Percentiles rank a stretch among this genome's conserved stretches.
These are phyloP conservation scores for Solanum paucissectum DNA, from an alignment of 257 asterid genomes.

Conservation along the genomic window DNA sequence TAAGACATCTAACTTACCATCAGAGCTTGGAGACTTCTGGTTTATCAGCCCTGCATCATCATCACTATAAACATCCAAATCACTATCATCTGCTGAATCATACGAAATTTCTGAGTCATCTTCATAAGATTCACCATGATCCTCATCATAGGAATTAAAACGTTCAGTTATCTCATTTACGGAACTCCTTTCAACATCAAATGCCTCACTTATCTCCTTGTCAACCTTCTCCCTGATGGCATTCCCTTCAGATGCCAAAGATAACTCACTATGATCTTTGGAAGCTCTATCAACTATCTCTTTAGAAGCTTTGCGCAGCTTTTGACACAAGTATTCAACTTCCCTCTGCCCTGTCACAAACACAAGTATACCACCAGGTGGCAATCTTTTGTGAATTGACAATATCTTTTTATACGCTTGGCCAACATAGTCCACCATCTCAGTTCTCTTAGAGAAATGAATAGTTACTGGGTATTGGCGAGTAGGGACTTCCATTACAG, in stretches of 20 bases:
- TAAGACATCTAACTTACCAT: slow-evolving; percentile 26
- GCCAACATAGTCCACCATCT: slow-evolving; percentile 68
- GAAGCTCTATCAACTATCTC: slow-evolving; percentile 27
- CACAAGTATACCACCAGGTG: slow-evolving; percentile 92
- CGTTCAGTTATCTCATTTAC: slow-evolving; percentile 57
- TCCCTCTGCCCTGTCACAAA: slow-evolving; percentile 94
- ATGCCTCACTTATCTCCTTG: slow-evolving; percentile 70
- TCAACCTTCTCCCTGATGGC: slow-evolving; percentile 32
- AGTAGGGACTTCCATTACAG: slow-evolving; percentile 77
- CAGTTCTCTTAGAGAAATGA: slow-evolving; percentile 87
- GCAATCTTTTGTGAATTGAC: slow-evolving; percentile 85
- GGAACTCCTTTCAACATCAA: slow-evolving; percentile 44
- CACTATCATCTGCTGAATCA: slow-evolving; percentile 73
- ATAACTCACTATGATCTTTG: slow-evolving; percentile 12
- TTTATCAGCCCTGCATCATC: slow-evolving; percentile 35
- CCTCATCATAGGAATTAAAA: slow-evolving; percentile 47
- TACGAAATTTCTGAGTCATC: slow-evolving; percentile 46
- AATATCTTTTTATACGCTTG: slow-evolving; percentile 78
- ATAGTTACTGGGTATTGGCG: slow-evolving; percentile 79
- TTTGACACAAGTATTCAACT: slow-evolving; percentile 73
- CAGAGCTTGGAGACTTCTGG: slow-evolving; percentile 16
- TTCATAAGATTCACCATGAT: slow-evolving; percentile 34
- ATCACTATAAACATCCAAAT: slow-evolving; percentile 43
- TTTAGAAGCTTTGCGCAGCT: slow-evolving; percentile 49
- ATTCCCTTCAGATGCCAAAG: slow-evolving; percentile 26